These are phyloP conservation scores for Globisporangium camurandrum DNA, from an alignment of 352 stramenopile genomes.

Conservation along the genomic window DNA sequence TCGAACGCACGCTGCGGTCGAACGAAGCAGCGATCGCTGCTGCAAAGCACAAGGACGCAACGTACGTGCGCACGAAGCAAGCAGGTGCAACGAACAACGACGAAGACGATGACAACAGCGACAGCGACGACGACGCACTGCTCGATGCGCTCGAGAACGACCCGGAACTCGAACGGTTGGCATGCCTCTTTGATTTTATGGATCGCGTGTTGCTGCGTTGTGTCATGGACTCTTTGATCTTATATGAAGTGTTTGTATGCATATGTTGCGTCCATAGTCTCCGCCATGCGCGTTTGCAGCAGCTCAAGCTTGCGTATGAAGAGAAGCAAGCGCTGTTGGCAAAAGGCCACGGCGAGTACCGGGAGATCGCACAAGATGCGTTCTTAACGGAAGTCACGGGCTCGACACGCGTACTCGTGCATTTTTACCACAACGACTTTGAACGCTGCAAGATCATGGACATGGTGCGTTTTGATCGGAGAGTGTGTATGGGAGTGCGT, in stretches of 20 bases:
- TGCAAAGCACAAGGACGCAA: constrained; percentile 19
- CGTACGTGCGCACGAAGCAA: constrained; percentile 16
- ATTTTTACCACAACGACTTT: constrained; percentile 98
- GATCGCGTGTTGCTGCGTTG: no score
- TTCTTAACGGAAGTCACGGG: constrained; percentile 93
- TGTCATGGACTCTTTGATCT: neutral
- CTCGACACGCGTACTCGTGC: constrained; percentile 79
- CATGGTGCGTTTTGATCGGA: constrained; percentile 30
- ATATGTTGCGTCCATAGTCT: constrained; percentile 34
- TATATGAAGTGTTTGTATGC: neutral
- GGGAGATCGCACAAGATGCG: constrained; percentile 93
- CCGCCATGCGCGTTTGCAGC: constrained; percentile 65
- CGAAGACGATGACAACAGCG: constrained; percentile 18
- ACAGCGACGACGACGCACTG: constrained; percentile 45
- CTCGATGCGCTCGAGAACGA: constrained; percentile 72
- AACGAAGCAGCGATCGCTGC: constrained; percentile 18
- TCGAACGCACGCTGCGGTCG: constrained; percentile 18
- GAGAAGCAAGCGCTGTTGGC: constrained; percentile 52
- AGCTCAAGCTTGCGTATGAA: constrained; percentile 56
- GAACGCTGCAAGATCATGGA: constrained; percentile 97
- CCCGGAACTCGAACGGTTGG: constrained; percentile 64
- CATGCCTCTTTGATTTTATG: no score
- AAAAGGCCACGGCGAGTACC: constrained; percentile 76
- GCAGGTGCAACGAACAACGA: constrained; percentile 4
- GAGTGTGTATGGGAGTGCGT: neutral